phyloP scores from a whole-genome alignment of 2,329 filamentous ascomycete species.

The Golovinomyces cichoracearum region DNA sequence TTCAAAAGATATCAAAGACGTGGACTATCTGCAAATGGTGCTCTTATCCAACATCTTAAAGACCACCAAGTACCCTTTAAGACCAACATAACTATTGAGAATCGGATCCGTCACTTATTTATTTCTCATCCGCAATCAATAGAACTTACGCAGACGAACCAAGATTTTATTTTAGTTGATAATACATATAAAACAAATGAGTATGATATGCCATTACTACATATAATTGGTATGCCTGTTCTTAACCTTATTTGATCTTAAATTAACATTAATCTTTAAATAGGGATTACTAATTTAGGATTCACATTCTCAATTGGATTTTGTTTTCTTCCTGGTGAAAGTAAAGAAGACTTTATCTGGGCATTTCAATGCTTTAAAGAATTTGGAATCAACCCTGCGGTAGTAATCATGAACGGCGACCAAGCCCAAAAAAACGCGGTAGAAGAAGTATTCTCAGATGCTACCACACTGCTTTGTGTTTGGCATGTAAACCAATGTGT shows the following conservation, averaged over 20 bases:
- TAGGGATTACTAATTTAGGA: neutral
- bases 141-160: neutral
- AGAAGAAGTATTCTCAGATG: too few relatives aligned
- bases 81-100: neutral
- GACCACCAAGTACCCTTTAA: neutral
- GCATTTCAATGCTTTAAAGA: neutral
- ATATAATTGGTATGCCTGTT: neutral
- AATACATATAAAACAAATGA: neutral
- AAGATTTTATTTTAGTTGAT: neutral
- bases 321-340: neutral
- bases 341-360: neutral
- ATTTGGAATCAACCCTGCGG: neutral
- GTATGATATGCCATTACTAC: neutral
- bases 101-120: constrained; percentile 1
- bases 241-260: too few relatives aligned
- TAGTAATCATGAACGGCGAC: neutral
- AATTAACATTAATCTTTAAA: too few relatives aligned
- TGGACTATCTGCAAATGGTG: neutral
- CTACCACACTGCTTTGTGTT: too few relatives aligned
- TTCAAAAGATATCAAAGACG: constrained; percentile 1
- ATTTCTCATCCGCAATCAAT: neutral
- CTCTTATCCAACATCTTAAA: neutral
- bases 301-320: neutral
- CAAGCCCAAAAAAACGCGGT: neutral
- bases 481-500: neutral